Conservation (phyloP, 2,329 filamentous ascomycete species). For the Furcasterigmium sp. region DNA sequence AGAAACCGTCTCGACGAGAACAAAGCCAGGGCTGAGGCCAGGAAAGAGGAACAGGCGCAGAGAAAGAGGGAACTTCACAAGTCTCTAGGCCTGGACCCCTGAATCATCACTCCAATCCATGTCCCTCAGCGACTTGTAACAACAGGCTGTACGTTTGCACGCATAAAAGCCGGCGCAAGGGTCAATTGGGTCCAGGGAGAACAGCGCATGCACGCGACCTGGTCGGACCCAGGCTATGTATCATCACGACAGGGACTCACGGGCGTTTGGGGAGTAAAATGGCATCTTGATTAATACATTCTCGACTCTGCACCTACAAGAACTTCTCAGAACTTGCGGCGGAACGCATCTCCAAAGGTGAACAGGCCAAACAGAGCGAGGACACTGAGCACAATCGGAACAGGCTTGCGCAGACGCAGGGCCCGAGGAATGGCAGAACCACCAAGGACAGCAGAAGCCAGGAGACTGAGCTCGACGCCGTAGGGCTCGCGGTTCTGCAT, state of each 20-base stretch:
- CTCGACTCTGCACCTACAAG: constrained; percentile 1
- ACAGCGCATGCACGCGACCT: too few relatives aligned
- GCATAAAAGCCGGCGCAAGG: too few relatives aligned
- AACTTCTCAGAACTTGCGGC: constrained; percentile 29
- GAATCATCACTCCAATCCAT: too few relatives aligned
- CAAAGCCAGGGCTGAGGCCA: constrained; percentile 60
- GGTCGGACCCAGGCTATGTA: too few relatives aligned
- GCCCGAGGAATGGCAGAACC: constrained; percentile 83
- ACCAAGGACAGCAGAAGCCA: constrained; percentile 80
- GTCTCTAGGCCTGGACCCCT: constrained; percentile 22
- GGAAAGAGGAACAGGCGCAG: constrained; percentile 63
- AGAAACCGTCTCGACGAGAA: constrained; percentile 74
- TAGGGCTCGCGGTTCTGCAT: constrained; percentile 71
- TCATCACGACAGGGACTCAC: not conserved
- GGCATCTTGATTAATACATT: not conserved
- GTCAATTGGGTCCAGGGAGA: too few relatives aligned
- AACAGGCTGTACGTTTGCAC: too few relatives aligned
- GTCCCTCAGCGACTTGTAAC: too few relatives aligned
- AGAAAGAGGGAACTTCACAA: constrained; percentile 66
- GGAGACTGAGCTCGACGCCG: constrained; percentile 81
- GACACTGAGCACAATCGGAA: constrained; percentile 74
- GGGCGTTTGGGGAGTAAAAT: not conserved
- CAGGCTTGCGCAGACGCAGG: constrained; percentile 75
- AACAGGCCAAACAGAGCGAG: constrained; percentile 74
- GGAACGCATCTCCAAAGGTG: constrained; percentile 70